phyloP scores from a whole-genome alignment of 2,329 filamentous ascomycete genomes.

The Fusarium sp. region DNA sequence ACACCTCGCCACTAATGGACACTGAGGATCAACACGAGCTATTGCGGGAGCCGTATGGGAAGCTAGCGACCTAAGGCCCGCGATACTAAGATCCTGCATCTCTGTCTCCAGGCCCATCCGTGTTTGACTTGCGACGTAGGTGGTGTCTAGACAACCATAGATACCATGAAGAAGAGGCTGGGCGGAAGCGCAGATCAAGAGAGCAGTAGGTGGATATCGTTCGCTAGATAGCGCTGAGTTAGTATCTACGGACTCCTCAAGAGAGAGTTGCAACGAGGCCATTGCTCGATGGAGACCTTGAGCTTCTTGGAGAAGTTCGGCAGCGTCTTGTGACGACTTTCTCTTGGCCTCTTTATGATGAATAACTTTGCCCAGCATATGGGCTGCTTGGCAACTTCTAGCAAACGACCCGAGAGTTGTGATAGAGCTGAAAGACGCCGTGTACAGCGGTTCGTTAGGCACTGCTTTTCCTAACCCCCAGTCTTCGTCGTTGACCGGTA shows the following conservation, averaged over 20 bases:
- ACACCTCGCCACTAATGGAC: slow-evolving; percentile 23
- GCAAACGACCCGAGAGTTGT: slow-evolving; percentile 34
- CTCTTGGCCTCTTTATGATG: slow-evolving; percentile 18
- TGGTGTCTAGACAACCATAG: too few relatives aligned
- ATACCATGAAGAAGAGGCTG: slow-evolving; percentile 29
- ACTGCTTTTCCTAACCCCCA: slow-evolving; percentile 35
- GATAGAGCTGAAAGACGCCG: slow-evolving; percentile 24
- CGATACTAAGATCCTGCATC: slow-evolving; percentile 27
- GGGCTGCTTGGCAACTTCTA: slow-evolving; percentile 35
- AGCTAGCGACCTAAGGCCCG: slow-evolving; percentile 7
- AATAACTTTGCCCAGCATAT: slow-evolving; percentile 40
- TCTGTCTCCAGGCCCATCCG: slow-evolving; percentile 32
- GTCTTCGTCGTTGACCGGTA: slow-evolving; percentile 39
- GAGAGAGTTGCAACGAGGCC: slow-evolving; percentile 13
- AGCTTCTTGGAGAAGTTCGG: slow-evolving; percentile 27
- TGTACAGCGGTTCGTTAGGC: slow-evolving; percentile 36
- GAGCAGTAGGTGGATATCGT: neutral
- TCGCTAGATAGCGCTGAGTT: neutral
- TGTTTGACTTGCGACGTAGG: neutral
- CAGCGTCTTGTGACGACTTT: slow-evolving; percentile 1
- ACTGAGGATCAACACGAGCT: neutral
- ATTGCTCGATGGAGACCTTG: slow-evolving; percentile 32
- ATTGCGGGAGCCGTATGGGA: slow-evolving; percentile 7
- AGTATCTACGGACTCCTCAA: neutral
- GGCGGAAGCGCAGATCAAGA: slow-evolving; percentile 28